A percentile compares a stretch with the other conserved stretches of the same genome.
Evolutionary conservation across 768 basidiomycete species (phyloP).

Genomic region (Chalciporus piperatus): DNA sequence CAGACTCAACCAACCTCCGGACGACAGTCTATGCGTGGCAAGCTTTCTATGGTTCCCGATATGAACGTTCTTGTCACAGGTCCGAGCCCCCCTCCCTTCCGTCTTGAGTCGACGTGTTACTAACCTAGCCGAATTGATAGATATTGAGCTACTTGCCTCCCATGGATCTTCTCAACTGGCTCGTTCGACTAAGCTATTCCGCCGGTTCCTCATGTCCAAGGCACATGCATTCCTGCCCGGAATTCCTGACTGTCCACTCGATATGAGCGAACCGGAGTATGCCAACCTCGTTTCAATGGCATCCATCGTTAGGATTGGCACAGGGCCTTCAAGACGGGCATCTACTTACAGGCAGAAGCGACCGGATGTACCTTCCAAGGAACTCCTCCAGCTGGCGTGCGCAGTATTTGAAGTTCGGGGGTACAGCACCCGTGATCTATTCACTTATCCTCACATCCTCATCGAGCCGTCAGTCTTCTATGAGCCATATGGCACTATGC

Average conservation of each 20-base stretch:
- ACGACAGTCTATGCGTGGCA: neutral
- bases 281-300: neutral
- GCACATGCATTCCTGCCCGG: neutral
- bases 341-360: no score
- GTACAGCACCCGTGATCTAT: no score
- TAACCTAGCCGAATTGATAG: no score
- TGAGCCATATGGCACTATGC: no score
- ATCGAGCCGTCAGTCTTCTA: no score
- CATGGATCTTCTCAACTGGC: neutral
- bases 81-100: neutral
- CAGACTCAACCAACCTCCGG: no score
- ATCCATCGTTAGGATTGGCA: no score
- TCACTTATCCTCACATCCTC: no score
- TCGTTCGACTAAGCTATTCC: neutral
- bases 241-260: slow-evolving; percentile 1
- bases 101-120: neutral
- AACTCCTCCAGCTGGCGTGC: no score
- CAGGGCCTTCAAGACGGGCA: no score
- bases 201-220: neutral
- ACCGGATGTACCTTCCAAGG: no score
- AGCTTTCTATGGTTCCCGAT: neutral
- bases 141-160: neutral
- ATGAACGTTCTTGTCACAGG: neutral
- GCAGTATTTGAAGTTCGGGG: no score
- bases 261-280: neutral